Conservation (phyloP, 768 basidiomycete genomes). For the Macrolepiota fuliginosa region DNA sequence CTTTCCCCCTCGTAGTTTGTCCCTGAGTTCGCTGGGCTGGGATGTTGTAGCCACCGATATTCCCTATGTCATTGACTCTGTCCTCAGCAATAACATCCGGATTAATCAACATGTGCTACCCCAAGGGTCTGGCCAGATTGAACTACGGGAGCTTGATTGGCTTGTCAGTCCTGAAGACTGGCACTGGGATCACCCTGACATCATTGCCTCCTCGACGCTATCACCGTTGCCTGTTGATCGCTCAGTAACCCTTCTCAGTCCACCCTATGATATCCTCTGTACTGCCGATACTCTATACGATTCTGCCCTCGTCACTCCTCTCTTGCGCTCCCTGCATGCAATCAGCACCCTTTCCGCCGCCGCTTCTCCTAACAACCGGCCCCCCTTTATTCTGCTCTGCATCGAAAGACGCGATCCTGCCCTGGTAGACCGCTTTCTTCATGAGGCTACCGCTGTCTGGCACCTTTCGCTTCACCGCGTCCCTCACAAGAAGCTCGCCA, state of each 20-base stretch:
- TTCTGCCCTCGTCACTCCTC: constrained; percentile 57
- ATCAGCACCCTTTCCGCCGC: constrained; percentile 41
- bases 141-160: constrained; percentile 74
- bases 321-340: constrained; percentile 64
- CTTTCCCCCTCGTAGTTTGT: constrained; percentile 42
- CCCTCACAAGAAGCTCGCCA: constrained; percentile 53
- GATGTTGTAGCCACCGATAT: constrained; percentile 79
- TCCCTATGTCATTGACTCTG: constrained; percentile 55
- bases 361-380: constrained; percentile 23
- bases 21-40: constrained; percentile 67
- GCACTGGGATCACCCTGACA: constrained; percentile 45
- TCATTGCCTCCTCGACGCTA: constrained; percentile 26
- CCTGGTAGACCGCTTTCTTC: constrained; percentile 57
- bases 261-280: constrained; percentile 75
- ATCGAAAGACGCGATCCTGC: constrained; percentile 77
- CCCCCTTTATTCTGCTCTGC: constrained; percentile 58
- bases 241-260: constrained; percentile 27
- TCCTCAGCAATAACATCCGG: constrained; percentile 61
- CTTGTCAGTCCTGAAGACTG: constrained; percentile 50
- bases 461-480: constrained; percentile 59
- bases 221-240: constrained; percentile 16
- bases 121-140: constrained; percentile 41
- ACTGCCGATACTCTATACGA: constrained; percentile 84
- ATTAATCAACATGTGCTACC: constrained; percentile 39
- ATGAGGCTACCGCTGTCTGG: constrained; percentile 52